Evolutionary conservation across 202 grass and related monocot genomes (phyloP), one percentile per base, ranked within the genome.

Genomic region (Bolboschoenoplectus hybrid): DNA sequence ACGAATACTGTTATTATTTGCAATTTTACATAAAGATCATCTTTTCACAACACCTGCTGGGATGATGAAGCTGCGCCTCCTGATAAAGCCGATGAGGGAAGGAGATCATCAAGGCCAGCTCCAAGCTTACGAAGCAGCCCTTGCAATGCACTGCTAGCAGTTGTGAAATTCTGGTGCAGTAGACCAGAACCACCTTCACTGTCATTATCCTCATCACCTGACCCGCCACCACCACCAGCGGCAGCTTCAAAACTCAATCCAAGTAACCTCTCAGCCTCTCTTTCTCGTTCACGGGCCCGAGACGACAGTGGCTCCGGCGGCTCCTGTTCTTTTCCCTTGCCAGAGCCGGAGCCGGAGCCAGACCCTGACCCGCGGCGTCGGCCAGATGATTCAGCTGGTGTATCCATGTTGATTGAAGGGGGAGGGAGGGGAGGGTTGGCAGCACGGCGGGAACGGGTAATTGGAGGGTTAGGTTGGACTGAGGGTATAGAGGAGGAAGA

Each of bases 261-360:
- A 2, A 97, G 73, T 7, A 97, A 70, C 62, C 91, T 81, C 67
- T 97, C 92, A 26, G 94, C 91, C 52, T 91, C 86, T 82, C 89
- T 86, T 45, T 90, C 85, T 46, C 82, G 74, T 13, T 97, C 90
- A 2, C 89, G 86, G 3, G 86, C 34, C 12, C 89, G 86, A 19
- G 92, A 87, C 35, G 84, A 52, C 19, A 38, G 17, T 6, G 61
- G 76, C 49, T 86, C 87, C 12, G 89, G 40, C 1, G 91, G 93
- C n/a, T 95, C 93, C 70, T 86, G 93, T 87, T 94, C 94, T 81
- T 97, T 97, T 40, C 92, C 94, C 51, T 89, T 97, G 85, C 94
- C 90, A 3, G 87, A 85, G 70, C 76, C 82, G 3, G 91, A 87
- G 38, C 81, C 9, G 2, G 71, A 74, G 1, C 65, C 65, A 14